These are phyloP conservation scores for Aureobasidium melanogenum DNA, from an alignment of 2,329 filamentous ascomycete species.

Conservation along the genomic window DNA sequence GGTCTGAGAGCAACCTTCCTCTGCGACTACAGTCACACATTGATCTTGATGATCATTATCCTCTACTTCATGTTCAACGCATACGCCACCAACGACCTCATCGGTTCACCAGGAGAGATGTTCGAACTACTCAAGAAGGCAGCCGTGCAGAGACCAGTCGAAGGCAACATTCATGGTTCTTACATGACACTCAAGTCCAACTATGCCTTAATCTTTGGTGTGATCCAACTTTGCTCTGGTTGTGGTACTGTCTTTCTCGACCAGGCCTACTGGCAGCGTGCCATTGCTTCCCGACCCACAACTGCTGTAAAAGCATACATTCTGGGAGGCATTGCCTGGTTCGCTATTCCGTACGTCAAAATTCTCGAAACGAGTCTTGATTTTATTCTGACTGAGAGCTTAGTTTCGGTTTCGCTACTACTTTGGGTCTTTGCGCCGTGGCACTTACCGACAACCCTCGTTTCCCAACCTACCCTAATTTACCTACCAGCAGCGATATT, in stretches of 20 bases:
- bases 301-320: conserved; percentile 30
- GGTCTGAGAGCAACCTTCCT: conserved; percentile 36
- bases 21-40: conserved; percentile 31
- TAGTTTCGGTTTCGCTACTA: conserved; percentile 36
- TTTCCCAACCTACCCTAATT: conserved; percentile 33
- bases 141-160: conserved; percentile 28
- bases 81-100: conserved; percentile 31
- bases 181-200: conserved; percentile 34
- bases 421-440: conserved; percentile 36
- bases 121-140: conserved; percentile 33
- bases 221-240: conserved; percentile 33
- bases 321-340: conserved; percentile 40
- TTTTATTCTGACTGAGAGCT: not conserved
- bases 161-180: conserved; percentile 31
- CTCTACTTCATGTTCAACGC: conserved; percentile 37
- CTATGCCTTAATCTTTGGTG: conserved; percentile 33
- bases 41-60: conserved; percentile 36
- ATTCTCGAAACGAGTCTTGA: no score
- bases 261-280: conserved; percentile 40
- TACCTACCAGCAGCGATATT: conserved; percentile 16
- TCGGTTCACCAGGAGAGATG: conserved; percentile 31
- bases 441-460: conserved; percentile 35
- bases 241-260: conserved; percentile 24
- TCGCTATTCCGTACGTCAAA: conserved; percentile 21
- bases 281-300: conserved; percentile 31